These are phyloP conservation scores for Pholiota molesta DNA, from an alignment of 768 basidiomycete genomes.

Conservation along the genomic window DNA sequence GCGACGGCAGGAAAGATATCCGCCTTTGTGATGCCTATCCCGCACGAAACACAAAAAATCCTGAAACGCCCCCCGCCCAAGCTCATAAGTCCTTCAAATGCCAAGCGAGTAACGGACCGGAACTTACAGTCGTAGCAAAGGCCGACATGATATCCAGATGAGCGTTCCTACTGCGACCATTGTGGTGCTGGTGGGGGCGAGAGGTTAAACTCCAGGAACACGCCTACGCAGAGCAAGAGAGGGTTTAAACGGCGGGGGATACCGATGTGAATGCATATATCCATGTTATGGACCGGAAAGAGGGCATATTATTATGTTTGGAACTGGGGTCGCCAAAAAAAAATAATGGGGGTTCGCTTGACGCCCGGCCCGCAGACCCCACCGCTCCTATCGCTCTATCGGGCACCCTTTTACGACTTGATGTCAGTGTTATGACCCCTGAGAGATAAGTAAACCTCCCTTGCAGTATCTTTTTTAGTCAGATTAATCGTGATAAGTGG, in stretches of 20 bases:
- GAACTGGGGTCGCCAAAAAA: neutral
- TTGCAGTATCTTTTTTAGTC: neutral
- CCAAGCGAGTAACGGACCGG: neutral
- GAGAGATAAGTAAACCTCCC: neutral
- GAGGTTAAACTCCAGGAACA: neutral
- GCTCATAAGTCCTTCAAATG: neutral
- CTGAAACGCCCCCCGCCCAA: conserved; percentile 31
- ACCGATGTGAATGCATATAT: neutral
- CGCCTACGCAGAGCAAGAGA: neutral
- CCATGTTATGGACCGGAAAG: neutral
- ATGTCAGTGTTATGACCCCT: neutral
- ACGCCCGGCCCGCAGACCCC: neutral
- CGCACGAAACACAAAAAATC: conserved; percentile 54
- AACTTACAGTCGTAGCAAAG: conserved; percentile 60
- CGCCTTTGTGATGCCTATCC: conserved; percentile 60
- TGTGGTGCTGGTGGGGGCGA: neutral
- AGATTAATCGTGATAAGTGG: neutral
- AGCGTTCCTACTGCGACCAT: conserved; percentile 43
- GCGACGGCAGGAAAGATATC: conserved; percentile 63
- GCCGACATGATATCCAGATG: conserved; percentile 66
- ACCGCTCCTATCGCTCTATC: neutral
- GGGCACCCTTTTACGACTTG: neutral
- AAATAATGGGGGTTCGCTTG: neutral
- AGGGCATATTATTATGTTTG: neutral
- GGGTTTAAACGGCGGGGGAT: neutral